These are phyloP conservation scores for Dactylorhiza incarnata DNA, from an alignment of 106 monocot genomes.

Conservation along the genomic window DNA sequence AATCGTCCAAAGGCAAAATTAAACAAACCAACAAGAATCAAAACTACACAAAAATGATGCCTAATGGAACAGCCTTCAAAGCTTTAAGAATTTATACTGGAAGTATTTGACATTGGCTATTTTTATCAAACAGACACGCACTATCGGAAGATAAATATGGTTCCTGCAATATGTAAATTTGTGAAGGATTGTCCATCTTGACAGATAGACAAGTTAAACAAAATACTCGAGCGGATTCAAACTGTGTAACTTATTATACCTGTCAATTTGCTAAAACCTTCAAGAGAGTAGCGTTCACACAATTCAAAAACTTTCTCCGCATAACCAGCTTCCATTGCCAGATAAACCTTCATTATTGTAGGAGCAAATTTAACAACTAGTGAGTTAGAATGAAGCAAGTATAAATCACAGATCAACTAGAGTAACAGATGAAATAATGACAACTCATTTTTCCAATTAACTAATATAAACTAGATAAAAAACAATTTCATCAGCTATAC, in stretches of 20 bases:
- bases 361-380: constrained; percentile 1
- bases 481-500: neutral
- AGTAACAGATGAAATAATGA: neutral
- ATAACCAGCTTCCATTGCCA: constrained; percentile 96
- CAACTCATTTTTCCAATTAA: neutral
- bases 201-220: neutral
- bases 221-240: neutral
- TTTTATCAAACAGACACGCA: neutral
- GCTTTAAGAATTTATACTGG: no score
- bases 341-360: constrained; percentile 51
- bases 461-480: neutral
- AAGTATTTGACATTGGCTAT: neutral
- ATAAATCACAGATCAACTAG: neutral
- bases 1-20: neutral
- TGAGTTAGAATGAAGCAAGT: neutral
- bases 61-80: neutral
- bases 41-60: neutral
- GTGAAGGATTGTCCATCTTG: neutral
- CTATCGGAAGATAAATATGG: neutral
- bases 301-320: constrained; percentile 88
- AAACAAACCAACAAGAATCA: neutral
- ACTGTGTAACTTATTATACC: constrained; percentile 25
- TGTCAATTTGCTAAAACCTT: constrained; percentile 57
- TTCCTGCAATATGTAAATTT: neutral
- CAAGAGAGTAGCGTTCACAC: constrained; percentile 76